These are phyloP conservation scores for Metschnikowia reukaufii DNA, from an alignment of 805 yeast species.

Conservation along the genomic window DNA sequence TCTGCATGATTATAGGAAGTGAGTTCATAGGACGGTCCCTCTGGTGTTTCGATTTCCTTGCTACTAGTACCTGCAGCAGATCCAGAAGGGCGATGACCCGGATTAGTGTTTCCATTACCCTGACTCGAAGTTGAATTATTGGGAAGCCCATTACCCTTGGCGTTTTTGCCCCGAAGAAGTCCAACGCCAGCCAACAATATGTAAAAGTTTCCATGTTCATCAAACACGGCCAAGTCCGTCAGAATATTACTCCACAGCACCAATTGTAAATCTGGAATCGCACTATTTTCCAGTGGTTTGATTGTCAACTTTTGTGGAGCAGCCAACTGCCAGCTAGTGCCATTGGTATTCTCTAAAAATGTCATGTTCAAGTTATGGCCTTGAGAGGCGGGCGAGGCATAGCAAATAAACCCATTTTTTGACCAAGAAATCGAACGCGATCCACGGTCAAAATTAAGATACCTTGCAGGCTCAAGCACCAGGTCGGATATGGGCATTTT, in stretches of 20 bases:
- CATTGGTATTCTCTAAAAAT: conserved; percentile 71
- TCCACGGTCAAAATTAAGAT: neutral
- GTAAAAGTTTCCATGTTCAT: conserved; percentile 61
- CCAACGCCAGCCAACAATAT: conserved; percentile 44
- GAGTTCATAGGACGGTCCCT: conserved; percentile 42
- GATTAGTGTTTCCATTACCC: neutral
- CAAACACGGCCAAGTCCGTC: conserved; percentile 79
- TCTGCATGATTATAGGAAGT: conserved; percentile 48
- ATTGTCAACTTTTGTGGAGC: conserved; percentile 43
- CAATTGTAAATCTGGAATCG: conserved; percentile 36
- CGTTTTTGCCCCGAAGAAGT: conserved; percentile 20
- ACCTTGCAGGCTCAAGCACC: neutral
- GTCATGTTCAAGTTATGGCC: conserved; percentile 53
- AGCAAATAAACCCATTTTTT: conserved; percentile 80
- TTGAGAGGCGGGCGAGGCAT: conserved; percentile 39
- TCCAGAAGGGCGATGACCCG: neutral
- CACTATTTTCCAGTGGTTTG: conserved; percentile 26
- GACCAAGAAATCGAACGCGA: conserved; percentile 64
- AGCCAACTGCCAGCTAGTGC: conserved; percentile 76
- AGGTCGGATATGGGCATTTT: conserved; percentile 4
- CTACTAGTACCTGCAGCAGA: neutral
- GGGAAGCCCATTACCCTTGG: neutral
- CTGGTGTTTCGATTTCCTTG: conserved; percentile 2
- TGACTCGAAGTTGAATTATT: neutral
- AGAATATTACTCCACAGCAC: conserved; percentile 78